Percentiles rank a stretch among this genome's conserved stretches.
phyloP scores from a whole-genome alignment of 306 rosid genomes.

The Castanospermum australe region DNA sequence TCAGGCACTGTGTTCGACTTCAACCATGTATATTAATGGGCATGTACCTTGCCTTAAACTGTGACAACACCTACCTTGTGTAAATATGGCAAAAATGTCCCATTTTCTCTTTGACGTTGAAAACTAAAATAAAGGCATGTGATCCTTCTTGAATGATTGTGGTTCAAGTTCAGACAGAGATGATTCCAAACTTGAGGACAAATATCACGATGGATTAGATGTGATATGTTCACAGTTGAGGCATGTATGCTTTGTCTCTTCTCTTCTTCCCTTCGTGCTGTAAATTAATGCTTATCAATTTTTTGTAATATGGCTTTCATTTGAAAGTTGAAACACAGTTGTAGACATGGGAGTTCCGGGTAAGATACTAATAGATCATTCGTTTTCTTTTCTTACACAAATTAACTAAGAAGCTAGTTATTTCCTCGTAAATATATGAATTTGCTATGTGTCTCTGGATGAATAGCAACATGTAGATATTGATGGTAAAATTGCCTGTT shows the following conservation, averaged over 20 bases:
- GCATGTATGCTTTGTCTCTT: slow-evolving; percentile 25
- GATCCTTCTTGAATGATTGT: slow-evolving; percentile 39
- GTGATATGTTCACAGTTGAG: neutral
- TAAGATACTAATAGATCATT: neutral
- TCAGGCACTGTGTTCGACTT: neutral
- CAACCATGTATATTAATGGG: neutral
- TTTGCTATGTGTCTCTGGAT: neutral
- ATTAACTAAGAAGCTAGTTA: neutral
- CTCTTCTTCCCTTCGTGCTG: neutral
- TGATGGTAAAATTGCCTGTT: slow-evolving; percentile 48
- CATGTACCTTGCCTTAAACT: neutral
- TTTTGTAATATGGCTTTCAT: neutral
- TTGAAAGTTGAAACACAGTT: neutral
- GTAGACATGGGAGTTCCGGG: neutral
- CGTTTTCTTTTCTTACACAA: neutral
- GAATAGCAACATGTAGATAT: neutral
- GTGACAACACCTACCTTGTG: neutral
- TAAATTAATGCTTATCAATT: neutral
- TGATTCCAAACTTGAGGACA: slow-evolving; percentile 34
- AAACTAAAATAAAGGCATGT: slow-evolving; percentile 17
- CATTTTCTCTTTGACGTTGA: neutral
- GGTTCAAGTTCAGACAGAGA: slow-evolving; percentile 24
- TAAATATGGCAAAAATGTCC: neutral
- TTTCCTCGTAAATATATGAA: too few species aligned
- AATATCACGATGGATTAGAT: slow-evolving; percentile 7